phyloP scores from a whole-genome alignment of 148 eudicot species.

The Fagopyrum tataricum region DNA sequence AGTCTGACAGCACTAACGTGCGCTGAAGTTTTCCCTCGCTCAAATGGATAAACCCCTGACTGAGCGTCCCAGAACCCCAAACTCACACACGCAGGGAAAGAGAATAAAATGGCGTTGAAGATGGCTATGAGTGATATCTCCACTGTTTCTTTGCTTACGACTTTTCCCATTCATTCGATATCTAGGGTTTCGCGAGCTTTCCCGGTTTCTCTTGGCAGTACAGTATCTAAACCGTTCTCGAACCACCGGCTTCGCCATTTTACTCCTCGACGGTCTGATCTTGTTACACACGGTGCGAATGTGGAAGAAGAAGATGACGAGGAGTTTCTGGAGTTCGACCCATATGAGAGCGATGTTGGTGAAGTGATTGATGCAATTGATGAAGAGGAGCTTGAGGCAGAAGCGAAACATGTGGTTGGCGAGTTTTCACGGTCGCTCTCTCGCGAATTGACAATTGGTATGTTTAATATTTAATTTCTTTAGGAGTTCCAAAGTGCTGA shows the following conservation, averaged over 20 bases:
- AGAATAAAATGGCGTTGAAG: slow-evolving; percentile 10
- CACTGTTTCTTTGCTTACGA: background rate
- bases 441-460: slow-evolving; percentile 54
- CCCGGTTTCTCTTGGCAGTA: slow-evolving; percentile 2
- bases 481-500: background rate
- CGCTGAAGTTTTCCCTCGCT: background rate
- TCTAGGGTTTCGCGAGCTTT: slow-evolving; percentile 3
- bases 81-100: background rate
- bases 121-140: slow-evolving; percentile 3
- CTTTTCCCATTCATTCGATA: background rate
- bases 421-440: slow-evolving; percentile 58
- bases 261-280: slow-evolving; percentile 10
- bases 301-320: slow-evolving; percentile 15
- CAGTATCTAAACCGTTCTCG: slow-evolving; percentile 16
- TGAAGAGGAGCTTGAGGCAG: slow-evolving; percentile 57
- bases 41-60: slow-evolving; percentile 6
- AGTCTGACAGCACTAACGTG: background rate
- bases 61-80: background rate
- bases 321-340: slow-evolving; percentile 27
- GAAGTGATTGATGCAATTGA: slow-evolving; percentile 32
- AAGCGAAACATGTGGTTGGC: slow-evolving; percentile 44
- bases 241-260: slow-evolving; percentile 21
- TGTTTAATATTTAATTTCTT: background rate
- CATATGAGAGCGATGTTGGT: slow-evolving; percentile 32
- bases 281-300: background rate